Percentiles rank a stretch among this genome's conserved stretches.
Conservation (phyloP, 179 eudicot genomes). For the Beta corolliflora region DNA sequence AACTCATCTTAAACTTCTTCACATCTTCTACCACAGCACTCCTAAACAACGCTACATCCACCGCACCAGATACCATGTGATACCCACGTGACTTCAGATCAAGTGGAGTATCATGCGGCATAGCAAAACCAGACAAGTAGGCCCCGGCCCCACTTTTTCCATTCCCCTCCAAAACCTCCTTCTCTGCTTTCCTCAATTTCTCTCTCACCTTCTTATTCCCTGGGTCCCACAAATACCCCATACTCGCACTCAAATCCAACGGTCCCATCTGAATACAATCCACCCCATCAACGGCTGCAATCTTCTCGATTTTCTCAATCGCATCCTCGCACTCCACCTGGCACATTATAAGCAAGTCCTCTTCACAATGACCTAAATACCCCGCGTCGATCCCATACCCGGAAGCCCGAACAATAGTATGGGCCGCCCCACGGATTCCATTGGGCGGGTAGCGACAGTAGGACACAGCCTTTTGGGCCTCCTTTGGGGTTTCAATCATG, state of each 20-base stretch:
- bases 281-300: slow-evolving; percentile 83
- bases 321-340: slow-evolving; percentile 79
- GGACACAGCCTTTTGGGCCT: slow-evolving; percentile 69
- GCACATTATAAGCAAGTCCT: slow-evolving; percentile 77
- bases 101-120: slow-evolving; percentile 71
- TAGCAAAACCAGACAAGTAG: slow-evolving; percentile 72
- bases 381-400: slow-evolving; percentile 66
- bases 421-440: slow-evolving; percentile 90
- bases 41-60: slow-evolving; percentile 72
- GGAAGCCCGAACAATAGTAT: slow-evolving; percentile 74
- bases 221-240: slow-evolving; percentile 92
- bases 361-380: slow-evolving; percentile 53
- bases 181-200: slow-evolving; percentile 58
- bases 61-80: slow-evolving; percentile 84
- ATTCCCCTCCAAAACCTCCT: slow-evolving; percentile 42
- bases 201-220: slow-evolving; percentile 81
- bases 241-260: slow-evolving; percentile 78
- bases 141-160: slow-evolving; percentile 32
- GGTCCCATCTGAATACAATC: slow-evolving; percentile 94
- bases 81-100: slow-evolving; percentile 67
- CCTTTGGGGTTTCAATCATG: slow-evolving; percentile 62
- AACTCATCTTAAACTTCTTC: slow-evolving; percentile 56
- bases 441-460: slow-evolving; percentile 78
- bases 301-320: slow-evolving; percentile 58
- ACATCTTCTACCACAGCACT: slow-evolving; percentile 81